Evolutionary conservation across 164 flowering plant genomes (phyloP), one percentile per base, ranked within the genome.

Genomic region (Nymphaea thermarum): DNA sequence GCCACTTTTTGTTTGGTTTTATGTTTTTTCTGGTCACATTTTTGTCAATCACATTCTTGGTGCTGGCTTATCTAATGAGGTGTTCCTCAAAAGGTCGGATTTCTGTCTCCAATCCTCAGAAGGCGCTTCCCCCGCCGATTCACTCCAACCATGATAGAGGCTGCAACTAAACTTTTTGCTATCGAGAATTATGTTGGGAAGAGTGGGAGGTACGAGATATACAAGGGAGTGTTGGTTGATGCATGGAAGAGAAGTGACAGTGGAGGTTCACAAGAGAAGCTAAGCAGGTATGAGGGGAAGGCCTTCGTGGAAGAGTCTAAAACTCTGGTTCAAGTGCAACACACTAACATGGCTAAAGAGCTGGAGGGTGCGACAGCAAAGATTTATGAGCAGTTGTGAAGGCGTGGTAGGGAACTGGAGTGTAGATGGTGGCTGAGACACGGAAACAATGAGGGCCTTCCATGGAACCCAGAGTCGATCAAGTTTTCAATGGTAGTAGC

Each of bases 281-380:
- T 76, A 65, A 60, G 84, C 12, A 55, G 64, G 14, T 80, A 85
- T 62, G 25, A 43, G 4, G 41, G 74, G 16, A 71, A 15, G 42
- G 77, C 74, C 66, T 87, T 87, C 44, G 74, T 76, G 0, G 73
- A 76, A 71, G 83, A 81, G 70, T 83, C 84, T 60, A 74, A 66
- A 72, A 61, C 77, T 67, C 77, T 87, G 42, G 82, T 80, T 69
- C 79, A 76, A 63, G 59, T 87, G 64, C 3, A 68, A 43, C 91
- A 87, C 71, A 75, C 71, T 72, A 87, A 87, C 74, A 18, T 83
- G 36, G 81, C 83, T 43, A 75, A 60, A 45, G 81, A 85, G 3
- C 41, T 83, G 59, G 91, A 87, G 82, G 91, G 87, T 83, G 88
- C 17, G 67, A 72, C 12, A 67, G 60, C 44, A 45, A 84, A 43